Percentiles rank a stretch among this genome's conserved stretches.
phyloP scores from a whole-genome alignment of 2,329 filamentous ascomycete genomes.

The Exophiala phaeomuriformis region DNA sequence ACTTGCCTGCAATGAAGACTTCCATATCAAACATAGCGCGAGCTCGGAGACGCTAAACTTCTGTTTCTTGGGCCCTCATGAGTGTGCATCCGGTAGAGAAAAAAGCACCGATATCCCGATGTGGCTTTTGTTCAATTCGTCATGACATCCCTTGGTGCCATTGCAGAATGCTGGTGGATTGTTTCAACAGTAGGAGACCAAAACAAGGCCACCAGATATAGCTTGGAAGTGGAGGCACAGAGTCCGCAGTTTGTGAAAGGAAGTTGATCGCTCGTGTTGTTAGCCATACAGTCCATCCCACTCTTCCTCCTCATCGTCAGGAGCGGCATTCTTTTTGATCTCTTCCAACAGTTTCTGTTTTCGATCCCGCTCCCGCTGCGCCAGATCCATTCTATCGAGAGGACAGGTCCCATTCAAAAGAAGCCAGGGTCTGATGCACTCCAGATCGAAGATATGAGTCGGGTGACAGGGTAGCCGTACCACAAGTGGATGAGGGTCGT shows the following conservation, averaged over 20 bases:
- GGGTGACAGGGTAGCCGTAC: constrained; percentile 56
- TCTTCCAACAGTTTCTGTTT: constrained; percentile 37
- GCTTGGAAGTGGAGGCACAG: background rate
- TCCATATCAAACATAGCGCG: too few relatives aligned
- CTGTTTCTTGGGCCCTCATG: too few relatives aligned
- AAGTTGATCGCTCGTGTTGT: background rate
- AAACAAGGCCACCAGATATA: background rate
- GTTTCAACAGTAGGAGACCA: too few relatives aligned
- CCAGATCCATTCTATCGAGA: constrained; percentile 52
- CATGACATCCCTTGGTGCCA: too few relatives aligned
- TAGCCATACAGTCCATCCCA: constrained; percentile 45
- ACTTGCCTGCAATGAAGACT: too few relatives aligned
- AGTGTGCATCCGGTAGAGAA: too few relatives aligned
- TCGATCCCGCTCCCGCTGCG: constrained; percentile 48
- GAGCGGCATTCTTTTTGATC: constrained; percentile 29
- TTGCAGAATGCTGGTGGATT: too few relatives aligned
- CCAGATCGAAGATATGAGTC: constrained; percentile 56
- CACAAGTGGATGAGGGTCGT: constrained; percentile 56
- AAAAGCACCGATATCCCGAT: too few relatives aligned
- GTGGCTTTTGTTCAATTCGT: too few relatives aligned
- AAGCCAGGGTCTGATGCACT: constrained; percentile 59
- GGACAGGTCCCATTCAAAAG: constrained; percentile 58
- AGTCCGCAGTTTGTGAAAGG: too few relatives aligned
- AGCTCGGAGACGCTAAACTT: too few relatives aligned
- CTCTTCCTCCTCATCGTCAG: constrained; percentile 39